Conservation (phyloP, 352 stramenopile species). For the Phytophthora chlamydospora region DNA sequence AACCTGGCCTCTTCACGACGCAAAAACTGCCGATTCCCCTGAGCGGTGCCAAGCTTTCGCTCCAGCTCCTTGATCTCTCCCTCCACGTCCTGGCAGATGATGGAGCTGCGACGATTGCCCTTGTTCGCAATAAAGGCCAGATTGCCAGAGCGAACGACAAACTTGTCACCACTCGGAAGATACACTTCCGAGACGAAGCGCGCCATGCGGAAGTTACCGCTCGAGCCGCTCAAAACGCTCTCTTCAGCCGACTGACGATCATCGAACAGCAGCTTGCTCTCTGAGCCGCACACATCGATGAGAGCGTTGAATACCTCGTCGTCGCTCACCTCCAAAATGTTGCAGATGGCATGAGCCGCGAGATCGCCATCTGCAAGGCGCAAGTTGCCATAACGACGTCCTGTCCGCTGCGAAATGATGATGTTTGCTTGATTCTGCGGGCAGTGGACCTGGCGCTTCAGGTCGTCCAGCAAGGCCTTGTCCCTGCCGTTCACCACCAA, state of each 20-base stretch:
- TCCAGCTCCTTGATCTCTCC: conserved; percentile 57
- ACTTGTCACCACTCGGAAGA: conserved; percentile 69
- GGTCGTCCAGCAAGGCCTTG: conserved; percentile 71
- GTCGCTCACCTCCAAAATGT: conserved; percentile 66
- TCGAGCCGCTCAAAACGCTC: conserved; percentile 48
- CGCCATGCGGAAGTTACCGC: conserved; percentile 58
- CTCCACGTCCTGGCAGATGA: conserved; percentile 71
- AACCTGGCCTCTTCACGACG: conserved; percentile 50
- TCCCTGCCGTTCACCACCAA: conserved; percentile 71
- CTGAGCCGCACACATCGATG: conserved; percentile 68
- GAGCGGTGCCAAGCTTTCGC: conserved; percentile 43
- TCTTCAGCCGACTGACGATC: conserved; percentile 52
- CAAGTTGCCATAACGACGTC: conserved; percentile 53
- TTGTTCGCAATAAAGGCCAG: conserved; percentile 82
- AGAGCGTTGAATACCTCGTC: conserved; percentile 80
- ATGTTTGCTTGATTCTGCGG: conserved; percentile 64
- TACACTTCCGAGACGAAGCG: conserved; percentile 68
- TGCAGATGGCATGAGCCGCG: conserved; percentile 62
- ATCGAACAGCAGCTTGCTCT: conserved; percentile 72
- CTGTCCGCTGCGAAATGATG: conserved; percentile 64
- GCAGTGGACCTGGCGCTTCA: conserved; percentile 66
- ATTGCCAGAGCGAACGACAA: conserved; percentile 68
- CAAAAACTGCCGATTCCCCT: conserved; percentile 42
- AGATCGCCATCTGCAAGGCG: conserved; percentile 48
- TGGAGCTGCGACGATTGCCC: conserved; percentile 45